Base-by-base conservation (phyloP, 345 rosid genomes). In the Ailanthus altissimus region DNA sequence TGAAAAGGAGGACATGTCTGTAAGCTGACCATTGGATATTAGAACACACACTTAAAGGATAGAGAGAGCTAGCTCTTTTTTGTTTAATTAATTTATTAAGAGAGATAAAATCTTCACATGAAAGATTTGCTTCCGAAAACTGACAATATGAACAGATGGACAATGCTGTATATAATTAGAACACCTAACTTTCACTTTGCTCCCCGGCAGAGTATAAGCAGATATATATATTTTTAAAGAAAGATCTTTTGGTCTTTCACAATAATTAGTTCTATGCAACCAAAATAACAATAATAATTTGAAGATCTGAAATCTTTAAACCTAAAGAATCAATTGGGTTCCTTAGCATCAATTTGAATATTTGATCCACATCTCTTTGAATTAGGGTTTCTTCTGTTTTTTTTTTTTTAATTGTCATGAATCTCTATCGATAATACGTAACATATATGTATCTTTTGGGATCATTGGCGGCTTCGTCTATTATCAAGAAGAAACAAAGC, bases 131-230 rank as follows among this genome's bases (percentile, higher is more conserved):
- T 54, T 57, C 46, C 61, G 28, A 51, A 72, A 80, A 67, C 79
- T 78, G 86, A 80, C 81, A 78, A 83, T 71, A 21, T 63, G 62
- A 80, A 75, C 79, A 63, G 77, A 80, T 72, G 67, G 78, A 67
- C 79, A 66, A 23, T 73, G 79, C 40, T 64, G 73, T 78, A 51
- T 70, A 81, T 73, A 65, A 78, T 78, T 75, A 51, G 57, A 70
- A 72, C 67, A 76, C 83, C 81, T 74, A 74, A 74, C 84, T 70
- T 68, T 77, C 77, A 74, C 64, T 78, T 63, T 81, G 70, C 75
- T 61, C 43, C 61, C 64, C 74, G 40, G n/a, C n/a, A 25, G 15
- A 42, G 75, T 2, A n/a, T n/a, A 72, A n/a, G 74, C 43, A 25
- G 15, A 11, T 43, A n/a, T n/a, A n/a, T n/a, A n/a, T n/a, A 62